These are phyloP conservation scores for Athelia sp. DNA, from an alignment of 1,284 basidiomycete species.

Conservation along the genomic window DNA sequence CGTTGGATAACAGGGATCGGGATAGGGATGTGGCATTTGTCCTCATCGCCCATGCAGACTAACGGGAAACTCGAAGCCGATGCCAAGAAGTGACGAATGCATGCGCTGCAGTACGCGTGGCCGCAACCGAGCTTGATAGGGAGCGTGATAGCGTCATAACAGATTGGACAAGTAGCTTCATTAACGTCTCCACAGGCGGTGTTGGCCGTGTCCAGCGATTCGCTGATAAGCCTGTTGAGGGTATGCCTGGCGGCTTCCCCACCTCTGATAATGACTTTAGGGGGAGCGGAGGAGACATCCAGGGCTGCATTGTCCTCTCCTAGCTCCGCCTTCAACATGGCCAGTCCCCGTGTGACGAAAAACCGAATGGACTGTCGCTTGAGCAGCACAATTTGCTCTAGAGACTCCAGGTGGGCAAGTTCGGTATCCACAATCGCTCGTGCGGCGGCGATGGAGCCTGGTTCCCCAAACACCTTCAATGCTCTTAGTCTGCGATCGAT, in stretches of 20 bases:
- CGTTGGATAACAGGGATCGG: constrained; percentile 43
- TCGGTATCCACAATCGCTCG: neutral
- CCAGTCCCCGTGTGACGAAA: neutral
- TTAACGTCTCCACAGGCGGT: neutral
- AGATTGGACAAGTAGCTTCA: constrained; percentile 15
- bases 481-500: neutral
- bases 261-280: constrained; percentile 1
- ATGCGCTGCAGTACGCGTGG: constrained; percentile 48
- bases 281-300: neutral
- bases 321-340: neutral
- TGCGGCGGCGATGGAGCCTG: neutral
- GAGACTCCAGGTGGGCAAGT: neutral
- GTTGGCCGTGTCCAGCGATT: neutral
- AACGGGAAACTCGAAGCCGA: constrained; percentile 19
- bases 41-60: neutral
- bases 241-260: neutral
- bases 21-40: constrained; percentile 42
- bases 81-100: constrained; percentile 44
- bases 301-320: neutral
- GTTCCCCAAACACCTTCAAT: neutral
- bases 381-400: neutral
- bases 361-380: neutral
- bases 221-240: neutral
- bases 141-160: constrained; percentile 37
- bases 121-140: constrained; percentile 44